Conservation (phyloP, 768 basidiomycete genomes). For the Tulasnella sp. region DNA sequence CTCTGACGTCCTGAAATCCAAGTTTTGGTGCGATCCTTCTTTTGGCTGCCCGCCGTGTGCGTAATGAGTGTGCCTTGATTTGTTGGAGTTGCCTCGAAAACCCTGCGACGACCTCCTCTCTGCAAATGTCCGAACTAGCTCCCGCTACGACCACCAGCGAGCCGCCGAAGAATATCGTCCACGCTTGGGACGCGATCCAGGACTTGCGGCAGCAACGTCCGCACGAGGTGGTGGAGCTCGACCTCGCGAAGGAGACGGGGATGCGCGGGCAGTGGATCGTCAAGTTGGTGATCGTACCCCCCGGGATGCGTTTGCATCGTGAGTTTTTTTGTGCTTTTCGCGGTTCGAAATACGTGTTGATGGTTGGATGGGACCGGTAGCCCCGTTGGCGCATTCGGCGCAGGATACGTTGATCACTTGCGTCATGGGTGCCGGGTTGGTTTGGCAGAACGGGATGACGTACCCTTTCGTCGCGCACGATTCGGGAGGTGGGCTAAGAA, state of each 20-base stretch:
- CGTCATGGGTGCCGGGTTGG: conserved; percentile 1
- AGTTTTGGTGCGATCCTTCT: not conserved
- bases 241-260: not conserved
- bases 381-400: conserved; percentile 5
- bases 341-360: not conserved
- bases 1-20: not conserved
- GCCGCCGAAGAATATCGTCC: not conserved
- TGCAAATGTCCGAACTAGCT: not conserved
- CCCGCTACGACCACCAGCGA: not conserved
- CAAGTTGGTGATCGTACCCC: not conserved
- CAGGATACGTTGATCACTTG: conserved; percentile 2
- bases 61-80: not conserved
- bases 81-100: not conserved
- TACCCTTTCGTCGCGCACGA: conserved; percentile 1
- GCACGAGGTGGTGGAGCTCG: not conserved
- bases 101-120: not conserved
- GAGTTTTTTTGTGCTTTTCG: not conserved
- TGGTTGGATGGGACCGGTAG: not conserved
- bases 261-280: not conserved
- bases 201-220: not conserved
- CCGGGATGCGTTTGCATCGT: conserved; percentile 5
- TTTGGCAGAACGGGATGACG: conserved; percentile 12
- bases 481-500: not conserved
- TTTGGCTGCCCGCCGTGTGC: not conserved
- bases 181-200: not conserved